Base-by-base conservation (phyloP, 73 alveolate genomes). In the Symbiodinium pilosum region DNA sequence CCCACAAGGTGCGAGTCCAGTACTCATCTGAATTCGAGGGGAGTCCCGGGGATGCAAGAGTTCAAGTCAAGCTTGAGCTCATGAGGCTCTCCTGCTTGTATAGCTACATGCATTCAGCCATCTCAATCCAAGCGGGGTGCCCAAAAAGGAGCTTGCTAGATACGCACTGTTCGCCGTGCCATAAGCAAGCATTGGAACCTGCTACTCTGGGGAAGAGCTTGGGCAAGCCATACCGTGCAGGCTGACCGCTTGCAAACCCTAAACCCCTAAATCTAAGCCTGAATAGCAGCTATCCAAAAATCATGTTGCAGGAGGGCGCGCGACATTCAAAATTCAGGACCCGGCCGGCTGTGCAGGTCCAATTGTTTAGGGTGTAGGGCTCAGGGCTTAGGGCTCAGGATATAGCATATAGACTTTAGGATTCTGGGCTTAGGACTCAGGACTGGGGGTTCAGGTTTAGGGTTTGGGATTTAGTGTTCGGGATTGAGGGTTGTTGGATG, bases 221-320 rank as follows among this genome's bases (percentile, higher is more conserved):
- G 36, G 39, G 39, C 77, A 1, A 59, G 38, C 77, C 18, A 24
- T 36, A 59, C 77, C 59, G 59, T 47, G 59, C 59, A 47, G 14
- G 59, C 12, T 36, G 14, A 16, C 38, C 39, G 36, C 81, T 64
- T 64, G 81, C 81, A 64, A 51, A 16, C 68, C 68, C 68, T 24
- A 51, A 16, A 24, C 28, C 28, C 68, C 68, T 24, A 51, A 56
- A 56, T 28, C 18, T 20, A 28, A 64, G 81, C 30, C 81, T 20
- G 81, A 1, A 28, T 64, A 20, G 34, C 12, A 14, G 14, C 21
- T n/a, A n/a, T n/a, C n/a, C n/a, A n/a, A n/a, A n/a, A n/a, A n/a
- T n/a, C n/a, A n/a, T n/a, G n/a, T n/a, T 64, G 81, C 81, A 64
- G 81, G 81, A 64, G 81, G 81, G 81, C 38, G 81, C 38, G 3